Evolutionary conservation across 2,329 filamentous ascomycete genomes (phyloP), one percentile per base, ranked within the genome.

Genomic region (Boeremia lycopersici): DNA sequence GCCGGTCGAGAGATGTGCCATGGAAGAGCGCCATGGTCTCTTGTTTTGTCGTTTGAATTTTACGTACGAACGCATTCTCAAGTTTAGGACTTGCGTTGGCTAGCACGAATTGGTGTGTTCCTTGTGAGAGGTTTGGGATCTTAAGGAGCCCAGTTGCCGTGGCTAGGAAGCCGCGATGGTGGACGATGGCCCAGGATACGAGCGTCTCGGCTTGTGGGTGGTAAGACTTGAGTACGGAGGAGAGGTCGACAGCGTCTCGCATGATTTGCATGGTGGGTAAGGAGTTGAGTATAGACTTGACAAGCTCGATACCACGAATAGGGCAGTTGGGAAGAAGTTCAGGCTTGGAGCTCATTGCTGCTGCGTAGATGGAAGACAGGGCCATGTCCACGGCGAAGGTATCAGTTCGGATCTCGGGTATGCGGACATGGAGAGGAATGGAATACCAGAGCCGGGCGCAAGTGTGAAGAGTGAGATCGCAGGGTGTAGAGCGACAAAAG

Each of bases 81-180:
- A 70, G 56, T 26, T 39, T 53, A 2, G 71, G 70, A 42, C 48
- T 60, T 1, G 65, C 65, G 47, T 67, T 72, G 3, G 69, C 65
- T 2, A 74, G 62, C 8, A 74, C 45, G 41, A 74, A 74, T 50
- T 74, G 72, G 47, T 70, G 69, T 1, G 65, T 65, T 10, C 69
- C 67, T 5, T 42, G 36, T 0, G 69, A 63, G 17, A 74, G 44
- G 4, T 62, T 63, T 2, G 70, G 71, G 12, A 74, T 67, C 23
- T 61, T 63, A 39, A 65, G 58, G 1, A 61, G 42, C 1, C 68
- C 67, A 2, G 56, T 61, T 15, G 71, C 68, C 6, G 65, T 65
- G 2, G 66, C 56, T 12, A 74, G 45, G 40, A 64, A 71, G 31
- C 72, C 72, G 19, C 68, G 59, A 53, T 68, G 68, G 33, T 64